These are phyloP conservation scores for Starmerella apis DNA, from an alignment of 805 yeast species.

Conservation along the genomic window DNA sequence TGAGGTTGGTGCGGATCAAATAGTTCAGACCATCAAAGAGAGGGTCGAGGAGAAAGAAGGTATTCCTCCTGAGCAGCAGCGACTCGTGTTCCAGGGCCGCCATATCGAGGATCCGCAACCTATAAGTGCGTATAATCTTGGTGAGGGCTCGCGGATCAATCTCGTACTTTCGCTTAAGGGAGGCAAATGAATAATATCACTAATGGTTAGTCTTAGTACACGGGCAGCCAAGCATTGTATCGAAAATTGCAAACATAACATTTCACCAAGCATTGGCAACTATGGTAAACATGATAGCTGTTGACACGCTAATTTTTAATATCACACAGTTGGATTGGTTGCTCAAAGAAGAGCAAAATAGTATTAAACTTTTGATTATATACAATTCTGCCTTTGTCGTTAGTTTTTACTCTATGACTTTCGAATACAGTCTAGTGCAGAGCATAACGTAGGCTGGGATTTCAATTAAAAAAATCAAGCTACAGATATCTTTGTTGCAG, in stretches of 20 bases:
- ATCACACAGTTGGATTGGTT: too few species aligned
- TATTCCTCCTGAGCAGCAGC: conserved; percentile 91
- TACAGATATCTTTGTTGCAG: too few species aligned
- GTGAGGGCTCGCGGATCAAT: conserved; percentile 79
- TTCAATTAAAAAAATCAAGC: too few species aligned
- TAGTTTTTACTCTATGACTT: too few species aligned
- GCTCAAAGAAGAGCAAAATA: too few species aligned
- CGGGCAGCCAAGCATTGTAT: neutral
- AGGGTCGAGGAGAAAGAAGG: conserved; percentile 93
- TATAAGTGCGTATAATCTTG: conserved; percentile 60
- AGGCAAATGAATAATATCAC: conserved; percentile 35
- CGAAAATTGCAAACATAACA: neutral
- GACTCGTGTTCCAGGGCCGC: conserved; percentile 79
- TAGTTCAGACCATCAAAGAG: conserved; percentile 68
- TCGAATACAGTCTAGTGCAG: too few species aligned
- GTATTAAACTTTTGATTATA: too few species aligned
- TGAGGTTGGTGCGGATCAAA: conserved; percentile 31
- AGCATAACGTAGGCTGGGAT: too few species aligned
- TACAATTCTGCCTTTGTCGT: too few species aligned
- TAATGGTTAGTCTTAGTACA: neutral
- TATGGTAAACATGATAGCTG: too few species aligned
- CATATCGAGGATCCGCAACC: conserved; percentile 79
- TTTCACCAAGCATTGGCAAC: too few species aligned
- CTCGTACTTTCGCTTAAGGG: conserved; percentile 89
- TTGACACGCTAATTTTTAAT: too few species aligned